Base-by-base conservation (phyloP, 495 filamentous ascomycete genomes). In the Aspergillus funiculosus region DNA sequence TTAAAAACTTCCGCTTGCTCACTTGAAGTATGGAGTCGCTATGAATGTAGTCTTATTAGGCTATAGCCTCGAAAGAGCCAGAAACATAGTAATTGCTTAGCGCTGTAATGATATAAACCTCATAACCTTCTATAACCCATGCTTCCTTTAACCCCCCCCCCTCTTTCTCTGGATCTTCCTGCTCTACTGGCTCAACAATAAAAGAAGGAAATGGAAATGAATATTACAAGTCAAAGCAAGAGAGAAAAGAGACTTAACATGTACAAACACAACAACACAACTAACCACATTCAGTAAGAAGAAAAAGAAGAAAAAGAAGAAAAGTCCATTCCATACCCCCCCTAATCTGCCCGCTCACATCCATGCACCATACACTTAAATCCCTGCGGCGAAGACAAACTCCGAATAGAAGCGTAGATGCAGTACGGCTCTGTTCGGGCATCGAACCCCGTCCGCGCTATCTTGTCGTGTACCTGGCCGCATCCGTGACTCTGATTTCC, bases 341-440 rank as follows among this genome's bases (percentile, higher is more conserved):
- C n/a, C n/a, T 27, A 59, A 43, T 54, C 46, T 5, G 41, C 44
- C 11, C 19, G 26, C 14, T 37, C 46, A 43, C 57, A 56, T 7
- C 52, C 48, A 5, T 15, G 10, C 22, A 60, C 50, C 50, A 60
- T 54, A 32, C 57, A 60, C 24, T 43, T 35, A 32, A 53, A 60
- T 2, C 51, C 53, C 26, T 25, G 10, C 0, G 53, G 37, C 3
- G 44, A 50, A 0, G 1, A 18, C 8, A 56, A 26, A 0, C 13
- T 24, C 6, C 31, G 26, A 27, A 53, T 40, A 4, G 8, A 11
- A 2, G 47, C 45, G 17, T 32, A 13, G n/a, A 38, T 46, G 28
- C 57, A 60, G 20, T 60, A 54, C 2, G 53, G 53, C 43, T 52
- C 10, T 1, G 43, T 56, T 27, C 44, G 39, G 9, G 57, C 53